Base-by-base conservation (phyloP, 2,329 filamentous ascomycete genomes). In the Sclerotiophoma versabilis region DNA sequence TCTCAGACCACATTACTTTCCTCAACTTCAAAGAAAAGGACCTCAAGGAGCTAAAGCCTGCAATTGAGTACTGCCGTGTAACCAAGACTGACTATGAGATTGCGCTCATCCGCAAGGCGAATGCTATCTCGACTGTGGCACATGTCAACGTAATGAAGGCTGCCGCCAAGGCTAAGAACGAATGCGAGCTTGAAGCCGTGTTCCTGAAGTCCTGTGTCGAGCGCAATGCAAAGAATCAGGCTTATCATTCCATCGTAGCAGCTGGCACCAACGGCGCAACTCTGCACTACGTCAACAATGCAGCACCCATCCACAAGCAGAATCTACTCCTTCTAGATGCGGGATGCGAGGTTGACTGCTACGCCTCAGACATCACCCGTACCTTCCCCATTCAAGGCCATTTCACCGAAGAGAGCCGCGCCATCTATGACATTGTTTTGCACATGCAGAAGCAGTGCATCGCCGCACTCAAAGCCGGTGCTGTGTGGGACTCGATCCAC, bases 31-130 rank as follows among this genome's bases (percentile, higher is more conserved):
- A 84, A 36, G 75, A 83, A 42, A 90, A 86, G 68, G 83, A 95
- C 66, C 75, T 83, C 32, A 69, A 75, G 3, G 69, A 78, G 22
- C 71, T 84, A 19, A 82, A 89, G 68, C 63, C 71, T 1, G 90
- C 90, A 43, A 93, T 97, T 76, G 89, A 96, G 69, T 83, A 86
- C 49, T 88, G 89, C 19, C 88, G 93, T 26, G 88, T 93, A 1
- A 81, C 91, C 74, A 98, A 98, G 78, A 88, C 90, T 39, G 82
- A 84, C n/a, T 91, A 96, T 71, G 93, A 99, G 71, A 82, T 98
- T 46, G 86, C 85, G 4, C 84, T 95, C 62, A 89, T 98, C 67
- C 86, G 89, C 14, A 87, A 87, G 54, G 93, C 95, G 27, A 95
- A 93, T 70, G 84, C 83, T 34, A 86, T 98, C 60, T 92, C 91